These are phyloP conservation scores for Pichia sp. DNA, from an alignment of 1,139 yeast genomes.

Conservation along the genomic window DNA sequence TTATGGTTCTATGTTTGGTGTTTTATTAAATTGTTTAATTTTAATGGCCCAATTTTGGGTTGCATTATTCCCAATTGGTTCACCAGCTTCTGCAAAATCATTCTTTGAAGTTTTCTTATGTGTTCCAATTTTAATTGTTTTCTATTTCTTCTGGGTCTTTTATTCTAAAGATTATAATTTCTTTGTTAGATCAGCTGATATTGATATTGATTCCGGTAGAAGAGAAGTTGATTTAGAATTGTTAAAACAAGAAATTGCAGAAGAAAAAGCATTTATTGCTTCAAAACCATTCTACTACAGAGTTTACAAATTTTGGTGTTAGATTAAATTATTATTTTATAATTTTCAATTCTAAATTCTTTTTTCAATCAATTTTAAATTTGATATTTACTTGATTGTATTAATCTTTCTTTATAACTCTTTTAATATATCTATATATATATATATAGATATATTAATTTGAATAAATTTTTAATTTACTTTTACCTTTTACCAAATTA, in stretches of 20 bases:
- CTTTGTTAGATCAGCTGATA: conserved; percentile 42
- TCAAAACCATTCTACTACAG: conserved; percentile 49
- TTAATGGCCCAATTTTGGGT: conserved; percentile 71
- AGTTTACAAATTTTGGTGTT: conserved; percentile 53
- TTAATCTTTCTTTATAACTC: too few species aligned
- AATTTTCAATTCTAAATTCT: background rate
- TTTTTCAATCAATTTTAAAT: background rate
- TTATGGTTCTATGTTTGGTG: conserved; percentile 63
- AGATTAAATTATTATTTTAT: conserved; percentile 9
- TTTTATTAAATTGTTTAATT: conserved; percentile 53
- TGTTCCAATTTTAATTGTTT: conserved; percentile 51
- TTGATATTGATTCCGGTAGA: conserved; percentile 68
- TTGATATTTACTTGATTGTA: too few species aligned
- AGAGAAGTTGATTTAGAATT: conserved; percentile 59
- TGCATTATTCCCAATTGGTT: conserved; percentile 63
- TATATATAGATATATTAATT: too few species aligned
- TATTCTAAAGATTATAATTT: conserved; percentile 50
- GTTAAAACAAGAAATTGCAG: conserved; percentile 57
- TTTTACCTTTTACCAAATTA: too few species aligned
- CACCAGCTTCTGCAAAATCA: conserved; percentile 44
- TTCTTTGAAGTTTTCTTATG: conserved; percentile 63
- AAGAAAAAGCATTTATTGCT: conserved; percentile 48
- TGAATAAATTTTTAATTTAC: too few species aligned
- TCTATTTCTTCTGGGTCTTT: conserved; percentile 51
- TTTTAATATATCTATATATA: too few species aligned